Conservation (phyloP, 306 rosid species). For the Arachis stenosperma region DNA sequence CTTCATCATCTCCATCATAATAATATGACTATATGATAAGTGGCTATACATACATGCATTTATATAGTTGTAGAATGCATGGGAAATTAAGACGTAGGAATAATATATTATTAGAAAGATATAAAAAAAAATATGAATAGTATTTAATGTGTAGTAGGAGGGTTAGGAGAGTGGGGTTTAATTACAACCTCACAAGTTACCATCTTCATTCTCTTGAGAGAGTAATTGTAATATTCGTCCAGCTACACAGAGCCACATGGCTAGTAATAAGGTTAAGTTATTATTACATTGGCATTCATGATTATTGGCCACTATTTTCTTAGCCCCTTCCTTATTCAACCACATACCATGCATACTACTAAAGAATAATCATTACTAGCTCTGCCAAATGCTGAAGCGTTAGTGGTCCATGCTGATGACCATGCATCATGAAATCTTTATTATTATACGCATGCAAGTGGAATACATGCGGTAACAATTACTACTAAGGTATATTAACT, state of each 20-base stretch:
- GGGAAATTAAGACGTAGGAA: background rate
- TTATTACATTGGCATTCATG: conserved; percentile 43
- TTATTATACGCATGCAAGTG: no score
- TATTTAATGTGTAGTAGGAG: conserved; percentile 36
- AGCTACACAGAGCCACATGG: conserved; percentile 40
- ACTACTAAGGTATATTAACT: no score
- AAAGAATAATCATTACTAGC: no score
- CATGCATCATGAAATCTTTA: no score
- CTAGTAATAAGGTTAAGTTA: conserved; percentile 27
- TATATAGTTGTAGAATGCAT: conserved; percentile 40
- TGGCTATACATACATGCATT: conserved; percentile 32
- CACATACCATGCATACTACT: no score
- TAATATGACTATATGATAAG: background rate
- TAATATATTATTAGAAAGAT: conserved; percentile 1
- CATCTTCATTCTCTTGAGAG: background rate
- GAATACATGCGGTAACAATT: no score
- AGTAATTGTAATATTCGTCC: background rate
- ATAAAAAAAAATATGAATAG: background rate
- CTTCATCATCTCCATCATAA: conserved; percentile 48
- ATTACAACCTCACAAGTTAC: conserved; percentile 45
- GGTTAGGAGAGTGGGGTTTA: conserved; percentile 38
- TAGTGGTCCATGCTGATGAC: no score
- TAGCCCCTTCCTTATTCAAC: no score
- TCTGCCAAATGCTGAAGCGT: no score
- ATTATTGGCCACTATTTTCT: background rate